Evolutionary conservation across 495 filamentous ascomycete species (phyloP), one percentile per base, ranked within the genome.

Genomic region (Acidiella bohemica): DNA sequence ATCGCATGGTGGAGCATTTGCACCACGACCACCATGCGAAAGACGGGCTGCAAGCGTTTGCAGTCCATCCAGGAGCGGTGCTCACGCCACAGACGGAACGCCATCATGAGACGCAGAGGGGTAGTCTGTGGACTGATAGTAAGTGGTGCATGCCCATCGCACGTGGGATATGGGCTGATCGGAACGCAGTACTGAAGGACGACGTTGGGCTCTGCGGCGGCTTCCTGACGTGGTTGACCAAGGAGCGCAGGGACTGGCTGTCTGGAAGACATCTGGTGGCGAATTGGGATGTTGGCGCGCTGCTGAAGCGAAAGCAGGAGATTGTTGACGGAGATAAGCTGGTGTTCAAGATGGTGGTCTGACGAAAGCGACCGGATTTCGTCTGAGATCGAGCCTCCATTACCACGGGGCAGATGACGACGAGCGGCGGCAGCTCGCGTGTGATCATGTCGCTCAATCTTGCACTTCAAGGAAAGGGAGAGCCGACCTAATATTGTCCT

Each of bases 31-130:
- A 55, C 22, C 50, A 55, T 24, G n/a, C 33, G 17, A 36, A 43
- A 24, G 39, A 51, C 6, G 54, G 49, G 1, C n/a, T 55, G 18
- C 32, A 29, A 21, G 46, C 53, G 23, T 58, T 48, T 39, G 49
- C 46, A n/a, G 23, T 58, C 20, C 55, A 58, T 53, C 55, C 53
- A n/a, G 53, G 55, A 1, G 50, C 40, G 4, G 55, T 55, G 23
- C 11, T 58, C 32, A 58, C 55, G 36, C 44, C 50, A 23, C 54
- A 54, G 42, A 57, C 51, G 28, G 34, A 37, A 22, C 16, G 11
- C 9, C 34, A 37, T 37, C 34, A 37, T 19, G 25, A 19, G 11
- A 37, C 34, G 19, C 34, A 37, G 22, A 14, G 23, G 34, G 34
- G 34, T 19, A 2, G 8, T 7, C 7, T 7, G 5, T 37, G 34